phyloP scores from a whole-genome alignment of 2,329 filamentous ascomycete genomes.

The Xylariomycetidae sp. region DNA sequence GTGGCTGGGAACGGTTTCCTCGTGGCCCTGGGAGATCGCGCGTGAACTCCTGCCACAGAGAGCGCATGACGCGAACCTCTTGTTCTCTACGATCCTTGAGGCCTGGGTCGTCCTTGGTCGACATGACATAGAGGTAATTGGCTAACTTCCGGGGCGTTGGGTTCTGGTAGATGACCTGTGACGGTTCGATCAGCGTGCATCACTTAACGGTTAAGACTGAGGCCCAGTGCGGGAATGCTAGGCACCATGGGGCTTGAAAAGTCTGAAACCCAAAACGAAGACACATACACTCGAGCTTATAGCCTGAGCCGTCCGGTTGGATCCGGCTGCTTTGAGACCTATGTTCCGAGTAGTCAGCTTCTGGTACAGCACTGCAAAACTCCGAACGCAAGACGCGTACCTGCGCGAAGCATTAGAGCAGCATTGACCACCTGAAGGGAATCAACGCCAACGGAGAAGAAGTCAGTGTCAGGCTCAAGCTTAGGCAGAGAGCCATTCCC shows the following conservation, averaged over 20 bases:
- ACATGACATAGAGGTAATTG: conserved; percentile 10
- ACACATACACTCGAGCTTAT: too few relatives aligned
- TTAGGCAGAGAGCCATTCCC: conserved; percentile 12
- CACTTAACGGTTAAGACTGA: too few relatives aligned
- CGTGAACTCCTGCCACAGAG: conserved; percentile 24
- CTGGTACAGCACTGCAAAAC: too few relatives aligned
- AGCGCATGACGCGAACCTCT: conserved; percentile 8
- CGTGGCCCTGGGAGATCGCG: conserved; percentile 16
- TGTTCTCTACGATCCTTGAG: conserved; percentile 4
- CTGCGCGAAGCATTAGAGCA: conserved; percentile 5
- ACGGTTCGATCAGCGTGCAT: too few relatives aligned
- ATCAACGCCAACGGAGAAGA: conserved; percentile 34
- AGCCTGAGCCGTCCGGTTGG: conserved; percentile 28
- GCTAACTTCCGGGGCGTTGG: conserved; percentile 21
- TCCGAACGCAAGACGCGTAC: too few relatives aligned
- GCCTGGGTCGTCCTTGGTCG: neutral
- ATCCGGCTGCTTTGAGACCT: conserved; percentile 26
- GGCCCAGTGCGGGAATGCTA: too few relatives aligned
- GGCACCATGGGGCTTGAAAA: too few relatives aligned
- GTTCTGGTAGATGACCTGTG: conserved; percentile 9
- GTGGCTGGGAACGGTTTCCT: conserved; percentile 17
- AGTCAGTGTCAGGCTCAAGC: conserved; percentile 24
- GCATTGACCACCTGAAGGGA: conserved; percentile 32
- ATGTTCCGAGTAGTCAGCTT: conserved; percentile 4
- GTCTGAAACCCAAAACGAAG: too few relatives aligned